Evolutionary conservation across 2,329 filamentous ascomycete genomes (phyloP), one percentile per base, ranked within the genome.

Genomic region (Aspergillus glaucus): DNA sequence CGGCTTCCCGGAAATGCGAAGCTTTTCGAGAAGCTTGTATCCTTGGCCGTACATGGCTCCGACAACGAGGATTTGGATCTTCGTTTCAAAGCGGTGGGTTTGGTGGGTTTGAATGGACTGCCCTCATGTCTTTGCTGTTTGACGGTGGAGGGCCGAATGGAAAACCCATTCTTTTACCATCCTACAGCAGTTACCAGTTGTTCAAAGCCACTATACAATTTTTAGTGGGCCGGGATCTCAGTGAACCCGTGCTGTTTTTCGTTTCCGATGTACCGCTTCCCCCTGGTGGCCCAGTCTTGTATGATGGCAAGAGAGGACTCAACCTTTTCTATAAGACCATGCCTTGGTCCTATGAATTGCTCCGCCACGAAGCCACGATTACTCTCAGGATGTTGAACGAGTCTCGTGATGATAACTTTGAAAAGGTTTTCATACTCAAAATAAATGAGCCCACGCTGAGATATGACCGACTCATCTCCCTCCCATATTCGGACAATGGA

Each of bases 171-270:
- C 76, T 97, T 14, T 89, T 90, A 5, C 77, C 81, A 4, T 88
- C 88, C 6, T 86, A 95, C 60, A 95, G 87, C 72, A 87, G 86
- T 68, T 93, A 92, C 21, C 92, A 97, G 68, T 78, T 97, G 41
- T 96, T 98, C 78, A 97, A 96, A 69, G 91, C 89, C 2, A 84
- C 85, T 1, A 74, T 98, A n/a, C 92, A 96, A 63, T 93, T 92
- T 57, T 74, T 98, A 15, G 83, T 86, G 1, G 79, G 81, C 1
- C 85, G 81, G 34, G 85, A 95, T 60, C 74, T 96, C 47, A 85
- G 81, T 58, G 86, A 81, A 55, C 82, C 87, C 0, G 77, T 85
- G 53, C 60, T 82, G 50, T 54, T 67, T 30, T 64, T 56, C 36
- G 51, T 57, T 42, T 58, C 53, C 14, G 60, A 62, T 32, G 48